A percentile compares a stretch with the other conserved stretches of the same genome.
These are phyloP conservation scores for Bauhinia variegata DNA, from an alignment of 306 rosid genomes.

Conservation along the genomic window DNA sequence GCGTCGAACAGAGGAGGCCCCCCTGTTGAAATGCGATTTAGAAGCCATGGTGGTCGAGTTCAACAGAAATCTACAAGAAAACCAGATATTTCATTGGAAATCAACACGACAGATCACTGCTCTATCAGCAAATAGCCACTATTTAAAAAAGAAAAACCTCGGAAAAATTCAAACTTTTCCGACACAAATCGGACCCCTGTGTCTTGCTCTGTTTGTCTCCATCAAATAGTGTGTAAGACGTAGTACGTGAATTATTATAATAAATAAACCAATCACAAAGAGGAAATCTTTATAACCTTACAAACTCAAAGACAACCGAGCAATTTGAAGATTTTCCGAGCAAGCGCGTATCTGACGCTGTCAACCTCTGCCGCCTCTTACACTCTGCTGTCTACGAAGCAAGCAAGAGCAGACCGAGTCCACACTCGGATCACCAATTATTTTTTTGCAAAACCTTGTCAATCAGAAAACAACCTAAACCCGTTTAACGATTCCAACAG, in stretches of 20 bases:
- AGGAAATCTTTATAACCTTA: slow-evolving; percentile 40
- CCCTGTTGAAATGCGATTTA: slow-evolving; percentile 36
- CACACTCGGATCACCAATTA: slow-evolving; percentile 22
- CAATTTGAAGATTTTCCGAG: slow-evolving; percentile 28
- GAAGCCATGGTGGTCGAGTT: slow-evolving; percentile 37
- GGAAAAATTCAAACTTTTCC: slow-evolving; percentile 32
- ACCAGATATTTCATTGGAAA: slow-evolving; percentile 41
- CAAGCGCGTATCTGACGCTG: slow-evolving; percentile 54
- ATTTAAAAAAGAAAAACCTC: slow-evolving; percentile 28
- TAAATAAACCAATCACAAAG: slow-evolving; percentile 29
- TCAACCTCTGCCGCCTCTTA: slow-evolving; percentile 34
- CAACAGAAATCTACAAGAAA: neutral
- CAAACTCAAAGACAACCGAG: slow-evolving; percentile 54
- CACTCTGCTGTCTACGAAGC: neutral
- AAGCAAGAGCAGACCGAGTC: slow-evolving; percentile 51
- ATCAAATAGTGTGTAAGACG: slow-evolving; percentile 2
- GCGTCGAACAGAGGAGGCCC: slow-evolving; percentile 41
- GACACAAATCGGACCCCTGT: neutral
- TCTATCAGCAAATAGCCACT: slow-evolving; percentile 18
- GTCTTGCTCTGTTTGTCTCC: neutral
- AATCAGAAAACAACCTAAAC: slow-evolving; percentile 10
- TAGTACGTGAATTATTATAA: slow-evolving; percentile 19
- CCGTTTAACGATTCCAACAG: slow-evolving; percentile 43
- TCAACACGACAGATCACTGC: slow-evolving; percentile 27
- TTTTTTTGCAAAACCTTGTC: slow-evolving; percentile 14